These are phyloP conservation scores for Picochlorum costavermella DNA, from an alignment of 139 green algal genomes.

Conservation along the genomic window DNA sequence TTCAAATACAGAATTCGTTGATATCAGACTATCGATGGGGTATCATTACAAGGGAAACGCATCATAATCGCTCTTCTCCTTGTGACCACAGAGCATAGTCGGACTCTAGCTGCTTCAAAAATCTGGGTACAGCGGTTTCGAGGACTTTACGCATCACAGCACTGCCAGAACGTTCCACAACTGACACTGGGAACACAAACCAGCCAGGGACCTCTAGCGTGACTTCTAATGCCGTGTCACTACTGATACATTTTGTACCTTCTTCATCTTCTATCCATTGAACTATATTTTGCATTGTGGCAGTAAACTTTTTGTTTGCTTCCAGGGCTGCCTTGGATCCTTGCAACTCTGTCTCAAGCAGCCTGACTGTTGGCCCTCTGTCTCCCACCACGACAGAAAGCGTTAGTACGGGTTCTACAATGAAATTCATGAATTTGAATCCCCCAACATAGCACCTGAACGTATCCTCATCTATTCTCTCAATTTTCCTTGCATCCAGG, in stretches of 20 bases:
- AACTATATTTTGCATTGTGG: constrained; percentile 69
- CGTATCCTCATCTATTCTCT: constrained; percentile 67
- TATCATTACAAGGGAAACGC: neutral
- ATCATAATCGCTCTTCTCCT: constrained; percentile 36
- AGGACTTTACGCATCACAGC: constrained; percentile 60
- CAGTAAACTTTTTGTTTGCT: constrained; percentile 61
- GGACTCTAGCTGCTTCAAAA: constrained; percentile 64
- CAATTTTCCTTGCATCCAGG: constrained; percentile 66
- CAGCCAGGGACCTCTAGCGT: constrained; percentile 37
- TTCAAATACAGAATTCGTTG: neutral
- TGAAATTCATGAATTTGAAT: constrained; percentile 57
- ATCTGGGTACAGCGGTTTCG: constrained; percentile 60
- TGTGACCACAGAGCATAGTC: constrained; percentile 71
- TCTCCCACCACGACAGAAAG: constrained; percentile 56
- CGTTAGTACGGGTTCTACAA: constrained; percentile 69
- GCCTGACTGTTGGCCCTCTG: constrained; percentile 60
- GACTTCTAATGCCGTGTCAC: constrained; percentile 35
- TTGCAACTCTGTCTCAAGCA: constrained; percentile 59
- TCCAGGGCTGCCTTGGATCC: constrained; percentile 44
- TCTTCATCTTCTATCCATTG: constrained; percentile 30
- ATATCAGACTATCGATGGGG: too few relatives aligned
- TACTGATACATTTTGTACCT: constrained; percentile 23
- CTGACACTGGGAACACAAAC: constrained; percentile 30
- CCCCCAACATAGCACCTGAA: constrained; percentile 67
- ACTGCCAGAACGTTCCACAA: constrained; percentile 31